phyloP scores from a whole-genome alignment of 2,329 filamentous ascomycete species.

The Ciborinia camelliae region DNA sequence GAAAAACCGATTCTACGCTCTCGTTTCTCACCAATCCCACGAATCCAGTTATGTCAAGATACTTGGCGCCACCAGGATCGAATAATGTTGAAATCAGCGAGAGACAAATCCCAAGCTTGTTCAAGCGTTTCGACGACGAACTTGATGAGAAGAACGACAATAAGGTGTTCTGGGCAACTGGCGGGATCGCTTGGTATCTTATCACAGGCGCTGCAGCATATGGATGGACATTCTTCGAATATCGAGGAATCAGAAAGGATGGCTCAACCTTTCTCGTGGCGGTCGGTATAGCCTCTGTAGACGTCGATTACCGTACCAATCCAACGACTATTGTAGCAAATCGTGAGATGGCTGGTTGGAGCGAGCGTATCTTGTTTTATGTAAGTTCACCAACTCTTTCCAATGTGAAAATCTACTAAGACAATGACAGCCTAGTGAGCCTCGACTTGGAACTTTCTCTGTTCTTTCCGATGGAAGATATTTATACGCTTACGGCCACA shows the following conservation, averaged over 20 bases:
- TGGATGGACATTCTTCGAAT: conserved; percentile 18
- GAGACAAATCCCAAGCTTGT: conserved; percentile 14
- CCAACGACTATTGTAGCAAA: conserved; percentile 12
- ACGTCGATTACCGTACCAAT: conserved; percentile 10
- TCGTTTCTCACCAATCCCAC: conserved; percentile 6
- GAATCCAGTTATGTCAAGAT: conserved; percentile 21
- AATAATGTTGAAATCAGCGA: conserved; percentile 13
- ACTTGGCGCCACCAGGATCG: conserved; percentile 14
- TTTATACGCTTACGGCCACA: conserved; percentile 27
- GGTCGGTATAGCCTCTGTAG: conserved; percentile 14
- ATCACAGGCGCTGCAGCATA: conserved; percentile 7
- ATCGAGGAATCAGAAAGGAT: conserved; percentile 5
- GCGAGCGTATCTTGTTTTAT: conserved; percentile 7
- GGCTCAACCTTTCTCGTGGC: conserved; percentile 12
- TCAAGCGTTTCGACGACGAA: conserved; percentile 15
- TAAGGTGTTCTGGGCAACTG: conserved; percentile 12
- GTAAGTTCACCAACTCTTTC: background rate
- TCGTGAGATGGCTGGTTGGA: conserved; percentile 8
- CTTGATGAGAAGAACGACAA: conserved; percentile 9
- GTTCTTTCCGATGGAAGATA: conserved; percentile 17
- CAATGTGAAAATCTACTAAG: background rate
- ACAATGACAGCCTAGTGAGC: conserved; percentile 18
- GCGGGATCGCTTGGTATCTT: conserved; percentile 15
- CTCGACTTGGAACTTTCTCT: conserved; percentile 24
- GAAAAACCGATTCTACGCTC: conserved; percentile 20